phyloP scores from a whole-genome alignment of 2,329 filamentous ascomycete genomes.

The Leptodontidium sp. region DNA sequence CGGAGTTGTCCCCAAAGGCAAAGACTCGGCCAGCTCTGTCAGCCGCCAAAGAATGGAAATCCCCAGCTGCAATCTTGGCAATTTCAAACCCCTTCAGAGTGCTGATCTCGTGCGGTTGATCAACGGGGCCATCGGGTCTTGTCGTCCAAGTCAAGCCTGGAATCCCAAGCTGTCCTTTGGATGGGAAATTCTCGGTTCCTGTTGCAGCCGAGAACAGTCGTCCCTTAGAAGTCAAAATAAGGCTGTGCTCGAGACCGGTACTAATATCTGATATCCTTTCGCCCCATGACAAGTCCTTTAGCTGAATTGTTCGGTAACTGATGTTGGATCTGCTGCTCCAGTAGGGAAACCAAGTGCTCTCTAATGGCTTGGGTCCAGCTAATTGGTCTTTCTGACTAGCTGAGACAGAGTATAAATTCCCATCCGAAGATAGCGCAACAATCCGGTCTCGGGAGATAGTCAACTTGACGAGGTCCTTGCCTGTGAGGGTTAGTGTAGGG shows the following conservation, averaged over 20 bases:
- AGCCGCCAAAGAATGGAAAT: constrained; percentile 83
- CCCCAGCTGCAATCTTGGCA: constrained; percentile 79
- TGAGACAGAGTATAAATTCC: constrained; percentile 85
- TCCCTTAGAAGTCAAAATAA: constrained; percentile 84
- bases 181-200: constrained; percentile 79
- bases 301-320: constrained; percentile 77
- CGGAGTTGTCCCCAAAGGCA: constrained; percentile 88
- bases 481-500: constrained; percentile 77
- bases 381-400: constrained; percentile 76
- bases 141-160: constrained; percentile 83
- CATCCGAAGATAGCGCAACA: constrained; percentile 77
- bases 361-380: constrained; percentile 67
- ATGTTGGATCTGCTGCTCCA: constrained; percentile 67
- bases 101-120: constrained; percentile 81
- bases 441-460: constrained; percentile 84
- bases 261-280: constrained; percentile 80
- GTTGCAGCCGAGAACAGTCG: constrained; percentile 90
- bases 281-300: constrained; percentile 67
- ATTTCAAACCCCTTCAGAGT: constrained; percentile 76
- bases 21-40: constrained; percentile 82
- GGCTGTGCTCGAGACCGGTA: constrained; percentile 83
- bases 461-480: constrained; percentile 81
- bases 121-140: constrained; percentile 78
- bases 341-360: constrained; percentile 76
- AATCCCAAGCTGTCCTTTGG: constrained; percentile 85